Evolutionary conservation across 1,139 yeast genomes (phyloP), one percentile per base, ranked within the genome.

Genomic region (Citeromyces hawaiiensis): DNA sequence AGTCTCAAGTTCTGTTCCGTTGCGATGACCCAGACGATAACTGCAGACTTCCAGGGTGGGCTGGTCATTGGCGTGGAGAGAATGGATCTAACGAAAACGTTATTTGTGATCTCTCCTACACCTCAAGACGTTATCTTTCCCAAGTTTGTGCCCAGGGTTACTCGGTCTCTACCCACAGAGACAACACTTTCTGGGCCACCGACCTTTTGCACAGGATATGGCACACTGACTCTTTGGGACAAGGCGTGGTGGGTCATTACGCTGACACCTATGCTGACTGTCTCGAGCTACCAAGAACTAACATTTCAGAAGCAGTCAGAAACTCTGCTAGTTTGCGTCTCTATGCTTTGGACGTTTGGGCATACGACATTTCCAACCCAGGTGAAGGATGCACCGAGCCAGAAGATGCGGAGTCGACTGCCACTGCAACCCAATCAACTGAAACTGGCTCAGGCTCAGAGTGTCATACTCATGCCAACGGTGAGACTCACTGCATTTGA

Each of bases 51-150:
- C 51, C 52, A 31, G 60, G 60, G 14, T 60, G 61, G 57, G 64
- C 64, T 8, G 65, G 66, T 29, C 61, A 61, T 40, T 54, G 58
- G 58, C 54, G 64, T 51, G 61, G 65, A 38, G 55, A 50, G 27
- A 58, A 59, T 40, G 60, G 48, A 15, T 47, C 59, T 3, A 55
- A 59, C 38, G 61, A 61, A 44, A 61, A 48, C 15, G 36, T 34
- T 19, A 34, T 34, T 4, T 34, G 36, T 17, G 55, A 52, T 36
- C 43, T 45, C 8, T 50, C 57, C 29, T 55, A 44, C 45, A 41
- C 42, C 14, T 18, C 45, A 16, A 51, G 54, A 42, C 30, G 38
- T 11, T 47, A 39, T 38, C 47, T 54, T 25, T 30, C 47, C 16
- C 56, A 55, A 44, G 35, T 55, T 43, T 52, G 55, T 41, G 38